Evolutionary conservation across 768 basidiomycete genomes (phyloP).

Genomic region (Russula sp.): DNA sequence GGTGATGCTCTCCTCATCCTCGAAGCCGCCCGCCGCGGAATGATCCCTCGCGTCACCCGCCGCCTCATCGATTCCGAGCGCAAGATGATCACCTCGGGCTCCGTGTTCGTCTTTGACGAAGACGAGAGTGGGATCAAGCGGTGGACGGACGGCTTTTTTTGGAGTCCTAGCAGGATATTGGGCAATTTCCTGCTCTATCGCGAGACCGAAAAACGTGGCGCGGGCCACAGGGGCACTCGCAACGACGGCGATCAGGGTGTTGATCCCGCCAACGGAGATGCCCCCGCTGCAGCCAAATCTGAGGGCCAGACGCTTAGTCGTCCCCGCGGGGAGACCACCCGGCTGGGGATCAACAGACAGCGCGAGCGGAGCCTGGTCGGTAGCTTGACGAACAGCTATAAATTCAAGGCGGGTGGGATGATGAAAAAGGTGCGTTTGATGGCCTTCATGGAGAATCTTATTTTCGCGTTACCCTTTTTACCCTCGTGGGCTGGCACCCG

Average conservation of each 20-base stretch:
- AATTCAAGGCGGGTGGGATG: conserved; percentile 89
- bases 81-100: conserved; percentile 88
- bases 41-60: conserved; percentile 89
- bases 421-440: conserved; percentile 87
- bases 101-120: conserved; percentile 97
- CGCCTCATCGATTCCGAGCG: conserved; percentile 90
- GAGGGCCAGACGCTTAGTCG: conserved; percentile 54
- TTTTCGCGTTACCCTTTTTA: neutral
- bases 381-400: conserved; percentile 88
- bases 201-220: conserved; percentile 82
- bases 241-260: conserved; percentile 41
- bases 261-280: conserved; percentile 26
- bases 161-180: conserved; percentile 90
- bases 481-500: neutral
- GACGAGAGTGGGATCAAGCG: conserved; percentile 96
- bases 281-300: conserved; percentile 27
- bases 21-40: conserved; percentile 85
- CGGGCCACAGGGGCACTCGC: conserved; percentile 56
- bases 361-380: conserved; percentile 83
- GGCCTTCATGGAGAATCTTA: neutral
- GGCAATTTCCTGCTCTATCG: conserved; percentile 96
- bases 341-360: conserved; percentile 58
- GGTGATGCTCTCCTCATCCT: conserved; percentile 95
- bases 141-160: conserved; percentile 97
- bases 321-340: conserved; percentile 52